A percentile compares a stretch with the other conserved stretches of the same genome.
Evolutionary conservation across 192 early-diverging fungal genomes (phyloP).

Genomic region (Entomortierella chlamydospora): DNA sequence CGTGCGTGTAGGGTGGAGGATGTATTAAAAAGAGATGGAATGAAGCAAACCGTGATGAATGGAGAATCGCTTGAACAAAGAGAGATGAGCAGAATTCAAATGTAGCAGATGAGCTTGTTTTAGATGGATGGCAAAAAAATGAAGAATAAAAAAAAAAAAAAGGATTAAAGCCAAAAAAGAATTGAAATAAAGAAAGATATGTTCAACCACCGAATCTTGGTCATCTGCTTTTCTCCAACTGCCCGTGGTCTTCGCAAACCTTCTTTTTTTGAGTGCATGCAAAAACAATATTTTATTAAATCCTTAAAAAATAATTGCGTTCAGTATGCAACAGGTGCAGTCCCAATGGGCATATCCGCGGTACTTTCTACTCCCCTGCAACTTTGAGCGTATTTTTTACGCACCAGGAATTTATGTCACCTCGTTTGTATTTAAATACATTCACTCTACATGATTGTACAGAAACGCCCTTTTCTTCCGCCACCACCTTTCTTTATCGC

Average conservation of each 20-base stretch:
- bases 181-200: too few relatives aligned
- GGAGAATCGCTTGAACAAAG: too few relatives aligned
- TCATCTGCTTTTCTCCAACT: too few relatives aligned
- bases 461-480: constrained; percentile 23
- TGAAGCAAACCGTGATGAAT: too few relatives aligned
- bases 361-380: not conserved
- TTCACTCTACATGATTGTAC: constrained; percentile 30
- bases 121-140: too few relatives aligned
- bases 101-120: too few relatives aligned
- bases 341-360: not conserved
- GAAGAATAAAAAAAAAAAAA: too few relatives aligned
- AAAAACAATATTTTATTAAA: too few relatives aligned
- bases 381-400: not conserved
- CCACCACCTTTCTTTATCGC: constrained; percentile 32
- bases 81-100: too few relatives aligned
- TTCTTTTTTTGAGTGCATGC: not conserved
- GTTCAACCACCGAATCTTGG: too few relatives aligned
- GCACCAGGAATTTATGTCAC: not conserved
- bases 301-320: not conserved
- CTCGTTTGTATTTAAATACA: not conserved
- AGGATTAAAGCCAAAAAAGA: too few relatives aligned
- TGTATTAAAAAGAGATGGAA: not conserved
- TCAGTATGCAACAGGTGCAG: not conserved
- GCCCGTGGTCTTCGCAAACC: too few relatives aligned
- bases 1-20: not conserved